phyloP scores from a whole-genome alignment of 768 basidiomycete genomes.

The Amanita thiersii region DNA sequence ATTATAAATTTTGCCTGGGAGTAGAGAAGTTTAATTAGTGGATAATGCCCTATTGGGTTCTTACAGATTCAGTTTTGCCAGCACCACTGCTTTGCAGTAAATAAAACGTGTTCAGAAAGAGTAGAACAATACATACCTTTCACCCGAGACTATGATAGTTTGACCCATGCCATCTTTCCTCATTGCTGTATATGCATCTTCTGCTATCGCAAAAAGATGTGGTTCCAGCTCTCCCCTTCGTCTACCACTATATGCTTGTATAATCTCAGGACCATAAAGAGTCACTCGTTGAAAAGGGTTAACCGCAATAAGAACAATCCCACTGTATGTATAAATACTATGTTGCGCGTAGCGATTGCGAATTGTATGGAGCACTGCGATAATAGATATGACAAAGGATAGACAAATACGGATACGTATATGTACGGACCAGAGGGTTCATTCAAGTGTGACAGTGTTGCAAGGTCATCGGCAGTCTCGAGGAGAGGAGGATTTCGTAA shows the following conservation, averaged over 20 bases:
- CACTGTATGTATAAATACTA: conserved; percentile 98
- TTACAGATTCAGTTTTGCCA: conserved; percentile 95
- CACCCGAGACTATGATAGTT: conserved; percentile 97
- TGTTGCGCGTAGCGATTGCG: conserved; percentile 95
- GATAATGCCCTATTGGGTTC: conserved; percentile 16
- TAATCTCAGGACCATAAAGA: conserved; percentile 94
- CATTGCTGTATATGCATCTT: conserved; percentile 99
- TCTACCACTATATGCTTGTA: conserved; percentile 91
- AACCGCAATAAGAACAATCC: conserved; percentile 97
- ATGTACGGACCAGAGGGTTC: conserved; percentile 79
- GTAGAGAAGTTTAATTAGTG: too few relatives aligned
- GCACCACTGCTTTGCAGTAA: conserved; percentile 66
- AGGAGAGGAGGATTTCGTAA: conserved; percentile 93
- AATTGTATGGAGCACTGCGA: conserved; percentile 88
- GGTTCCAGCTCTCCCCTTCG: conserved; percentile 94
- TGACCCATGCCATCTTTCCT: conserved; percentile 89
- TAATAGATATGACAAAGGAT: conserved; percentile 1
- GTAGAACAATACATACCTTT: conserved; percentile 54
- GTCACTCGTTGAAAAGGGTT: conserved; percentile 98
- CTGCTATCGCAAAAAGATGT: conserved; percentile 97
- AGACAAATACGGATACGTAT: background rate
- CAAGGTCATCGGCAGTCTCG: conserved; percentile 96
- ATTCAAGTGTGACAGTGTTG: conserved; percentile 95
- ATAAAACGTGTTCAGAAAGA: conserved; percentile 6
- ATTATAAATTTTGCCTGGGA: conserved; percentile 96